A percentile compares a stretch with the other conserved stretches of the same genome.
These are phyloP conservation scores for Cystobasidium slooffiae DNA, from an alignment of 1,284 basidiomycete genomes.

Conservation along the genomic window DNA sequence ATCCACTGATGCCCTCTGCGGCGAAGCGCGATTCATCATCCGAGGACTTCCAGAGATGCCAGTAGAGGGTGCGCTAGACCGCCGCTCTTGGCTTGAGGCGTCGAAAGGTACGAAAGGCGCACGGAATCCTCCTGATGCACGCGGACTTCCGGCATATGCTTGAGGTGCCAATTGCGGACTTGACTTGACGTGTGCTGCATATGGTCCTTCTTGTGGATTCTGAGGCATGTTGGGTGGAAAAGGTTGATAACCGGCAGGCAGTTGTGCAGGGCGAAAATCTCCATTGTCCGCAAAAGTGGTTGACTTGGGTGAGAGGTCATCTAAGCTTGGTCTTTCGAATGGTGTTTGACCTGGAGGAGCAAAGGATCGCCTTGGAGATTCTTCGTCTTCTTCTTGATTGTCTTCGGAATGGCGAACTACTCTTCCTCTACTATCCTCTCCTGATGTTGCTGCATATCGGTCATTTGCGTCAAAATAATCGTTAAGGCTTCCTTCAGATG, in stretches of 20 bases:
- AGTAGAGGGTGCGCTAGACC: constrained; percentile 10
- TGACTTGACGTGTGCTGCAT: constrained; percentile 22
- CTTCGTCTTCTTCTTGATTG: background rate
- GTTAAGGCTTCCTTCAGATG: constrained; percentile 4
- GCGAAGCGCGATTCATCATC: background rate
- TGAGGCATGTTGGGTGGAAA: constrained; percentile 1
- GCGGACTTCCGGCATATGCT: background rate
- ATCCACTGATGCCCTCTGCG: background rate
- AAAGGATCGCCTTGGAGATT: background rate
- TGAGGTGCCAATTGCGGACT: constrained; percentile 12
- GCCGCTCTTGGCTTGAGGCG: constrained; percentile 2
- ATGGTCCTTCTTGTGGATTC: constrained; percentile 1
- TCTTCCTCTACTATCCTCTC: constrained; percentile 8
- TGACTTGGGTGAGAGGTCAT: constrained; percentile 24
- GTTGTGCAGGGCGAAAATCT: background rate
- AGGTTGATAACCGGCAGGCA: constrained; percentile 11
- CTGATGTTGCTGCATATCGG: background rate
- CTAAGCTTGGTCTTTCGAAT: constrained; percentile 4
- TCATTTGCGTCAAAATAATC: constrained; percentile 31
- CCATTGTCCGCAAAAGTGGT: constrained; percentile 1
- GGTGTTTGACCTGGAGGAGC: constrained; percentile 10
- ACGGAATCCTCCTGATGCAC: background rate
- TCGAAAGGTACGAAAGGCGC: background rate
- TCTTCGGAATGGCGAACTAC: background rate
- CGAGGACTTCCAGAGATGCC: background rate